A percentile compares a stretch with the other conserved stretches of the same genome.
phyloP scores from a whole-genome alignment of 257 asterid genomes.

The Jacaranda copaia region DNA sequence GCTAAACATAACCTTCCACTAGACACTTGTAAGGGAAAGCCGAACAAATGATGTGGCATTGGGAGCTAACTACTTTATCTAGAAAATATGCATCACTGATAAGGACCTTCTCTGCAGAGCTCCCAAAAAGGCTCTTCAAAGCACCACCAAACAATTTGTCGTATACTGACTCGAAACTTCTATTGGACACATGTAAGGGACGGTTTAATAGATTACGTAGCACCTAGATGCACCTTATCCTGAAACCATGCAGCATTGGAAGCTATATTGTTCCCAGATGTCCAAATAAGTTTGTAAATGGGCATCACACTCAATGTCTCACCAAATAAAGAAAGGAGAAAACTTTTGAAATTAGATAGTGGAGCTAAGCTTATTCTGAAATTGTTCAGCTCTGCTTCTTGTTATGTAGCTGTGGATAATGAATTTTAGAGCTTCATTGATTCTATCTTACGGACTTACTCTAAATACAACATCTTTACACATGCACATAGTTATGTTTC shows the following conservation, averaged over 20 bases:
- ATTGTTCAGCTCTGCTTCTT: neutral
- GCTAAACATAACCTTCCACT: neutral
- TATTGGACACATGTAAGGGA: neutral
- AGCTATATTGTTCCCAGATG: neutral
- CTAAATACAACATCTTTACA: neutral
- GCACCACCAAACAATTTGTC: neutral
- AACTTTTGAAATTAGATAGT: neutral
- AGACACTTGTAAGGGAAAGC: neutral
- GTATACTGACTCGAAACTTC: neutral
- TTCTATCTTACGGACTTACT: neutral
- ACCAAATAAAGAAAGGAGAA: neutral
- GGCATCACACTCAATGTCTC: neutral
- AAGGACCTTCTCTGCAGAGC: neutral
- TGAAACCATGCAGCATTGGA: neutral
- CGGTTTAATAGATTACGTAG: neutral
- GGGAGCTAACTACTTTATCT: neutral
- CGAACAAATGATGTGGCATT: neutral
- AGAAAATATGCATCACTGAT: neutral
- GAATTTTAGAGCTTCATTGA: neutral
- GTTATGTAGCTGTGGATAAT: neutral
- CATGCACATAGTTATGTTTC: neutral
- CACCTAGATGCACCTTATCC: neutral
- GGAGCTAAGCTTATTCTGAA: neutral
- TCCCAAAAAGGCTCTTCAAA: neutral
- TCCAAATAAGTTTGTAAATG: neutral